A percentile compares a stretch with the other conserved stretches of the same genome.
Conservation (phyloP, 1,139 yeast species). For the Magnusiomyces tetraspermus region DNA sequence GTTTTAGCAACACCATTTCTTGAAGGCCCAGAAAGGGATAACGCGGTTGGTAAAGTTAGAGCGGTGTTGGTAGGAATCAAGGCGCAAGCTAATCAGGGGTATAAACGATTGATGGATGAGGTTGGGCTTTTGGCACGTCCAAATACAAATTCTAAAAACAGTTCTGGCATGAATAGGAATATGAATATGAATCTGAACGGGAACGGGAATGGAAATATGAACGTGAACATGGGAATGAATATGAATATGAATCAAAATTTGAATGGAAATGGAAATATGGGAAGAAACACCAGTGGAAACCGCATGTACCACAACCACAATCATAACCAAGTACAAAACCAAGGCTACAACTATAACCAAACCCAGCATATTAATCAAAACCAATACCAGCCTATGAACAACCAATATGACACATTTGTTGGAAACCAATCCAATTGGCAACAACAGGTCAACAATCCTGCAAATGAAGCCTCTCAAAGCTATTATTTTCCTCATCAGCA, state of each 20-base stretch:
- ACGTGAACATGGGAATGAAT: too few species aligned
- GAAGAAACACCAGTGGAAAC: too few species aligned
- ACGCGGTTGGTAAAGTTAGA: slow-evolving; percentile 51
- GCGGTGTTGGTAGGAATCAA: slow-evolving; percentile 50
- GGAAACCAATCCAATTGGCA: too few species aligned
- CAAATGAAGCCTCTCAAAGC: neutral
- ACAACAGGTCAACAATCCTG: neutral
- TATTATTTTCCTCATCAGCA: neutral
- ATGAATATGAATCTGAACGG: too few species aligned
- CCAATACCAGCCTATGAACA: neutral
- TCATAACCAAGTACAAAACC: too few species aligned
- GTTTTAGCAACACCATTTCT: slow-evolving; percentile 38
- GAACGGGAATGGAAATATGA: too few species aligned
- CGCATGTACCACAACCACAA: neutral
- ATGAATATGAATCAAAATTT: too few species aligned
- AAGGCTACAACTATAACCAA: too few species aligned
- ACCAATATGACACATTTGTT: too few species aligned
- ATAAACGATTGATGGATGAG: slow-evolving; percentile 84
- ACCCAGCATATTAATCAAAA: too few species aligned
- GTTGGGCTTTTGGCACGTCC: slow-evolving; percentile 49
- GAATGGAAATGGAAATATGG: too few species aligned
- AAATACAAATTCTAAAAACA: slow-evolving; percentile 6
- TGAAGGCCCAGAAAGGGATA: slow-evolving; percentile 43
- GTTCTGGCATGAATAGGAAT: neutral
- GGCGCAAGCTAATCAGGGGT: slow-evolving; percentile 55